These are phyloP conservation scores for Dendrobium nobile DNA, from an alignment of 106 monocot genomes.

Conservation along the genomic window DNA sequence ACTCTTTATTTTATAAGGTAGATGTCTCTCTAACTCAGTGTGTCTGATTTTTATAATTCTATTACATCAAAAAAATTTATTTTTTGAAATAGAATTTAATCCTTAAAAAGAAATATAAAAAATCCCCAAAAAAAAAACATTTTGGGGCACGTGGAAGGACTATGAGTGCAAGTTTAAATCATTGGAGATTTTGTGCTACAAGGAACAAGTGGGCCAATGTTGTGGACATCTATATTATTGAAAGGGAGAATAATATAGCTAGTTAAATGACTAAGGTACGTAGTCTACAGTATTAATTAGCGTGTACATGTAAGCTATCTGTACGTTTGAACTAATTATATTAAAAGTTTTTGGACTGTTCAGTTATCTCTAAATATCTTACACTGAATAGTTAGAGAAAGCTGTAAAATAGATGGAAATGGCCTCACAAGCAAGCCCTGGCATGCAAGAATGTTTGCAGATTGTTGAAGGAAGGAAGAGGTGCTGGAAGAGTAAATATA, in stretches of 20 bases:
- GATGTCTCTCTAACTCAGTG: too few relatives aligned
- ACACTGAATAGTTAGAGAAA: too few relatives aligned
- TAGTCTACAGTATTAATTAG: neutral
- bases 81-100: neutral
- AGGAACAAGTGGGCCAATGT: neutral
- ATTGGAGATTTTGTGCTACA: conserved; percentile 1
- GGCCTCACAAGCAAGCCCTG: too few relatives aligned
- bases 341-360: too few relatives aligned
- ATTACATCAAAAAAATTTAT: neutral
- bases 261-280: neutral
- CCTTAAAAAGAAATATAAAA: neutral
- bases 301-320: neutral
- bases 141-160: neutral
- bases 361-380: too few relatives aligned
- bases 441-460: too few relatives aligned
- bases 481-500: too few relatives aligned
- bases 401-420: too few relatives aligned
- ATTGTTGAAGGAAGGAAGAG: too few relatives aligned
- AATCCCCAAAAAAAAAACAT: neutral
- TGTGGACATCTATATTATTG: neutral
- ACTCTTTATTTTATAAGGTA: too few relatives aligned
- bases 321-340: neutral
- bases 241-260: neutral
- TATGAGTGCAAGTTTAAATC: conserved; percentile 4
- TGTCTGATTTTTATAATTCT: neutral